A percentile compares a stretch with the other conserved stretches of the same genome.
These are phyloP conservation scores for Entonaema liquescens DNA, from an alignment of 495 filamentous ascomycete genomes.

Conservation along the genomic window DNA sequence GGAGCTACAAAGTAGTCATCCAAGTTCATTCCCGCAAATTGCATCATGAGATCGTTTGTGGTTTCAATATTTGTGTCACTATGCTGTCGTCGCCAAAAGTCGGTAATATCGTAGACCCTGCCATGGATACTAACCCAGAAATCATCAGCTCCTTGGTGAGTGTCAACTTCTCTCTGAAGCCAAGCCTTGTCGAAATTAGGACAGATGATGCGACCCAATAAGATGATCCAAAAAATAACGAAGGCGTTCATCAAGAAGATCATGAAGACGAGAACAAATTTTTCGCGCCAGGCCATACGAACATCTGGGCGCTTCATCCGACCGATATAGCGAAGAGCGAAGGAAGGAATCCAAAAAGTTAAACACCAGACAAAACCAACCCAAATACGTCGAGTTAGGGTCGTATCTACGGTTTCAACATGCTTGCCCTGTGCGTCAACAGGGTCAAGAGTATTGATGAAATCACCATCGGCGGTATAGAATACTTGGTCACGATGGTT, in stretches of 20 bases:
- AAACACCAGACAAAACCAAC: conserved; percentile 80
- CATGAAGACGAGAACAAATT: conserved; percentile 80
- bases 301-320: conserved; percentile 98
- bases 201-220: conserved; percentile 84
- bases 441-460: conserved; percentile 69
- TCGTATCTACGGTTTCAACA: conserved; percentile 74
- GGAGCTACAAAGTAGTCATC: conserved; percentile 87
- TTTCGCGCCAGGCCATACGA: conserved; percentile 96
- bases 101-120: conserved; percentile 88
- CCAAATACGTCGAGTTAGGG: conserved; percentile 75
- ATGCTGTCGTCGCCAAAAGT: conserved; percentile 86
- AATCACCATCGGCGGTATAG: conserved; percentile 69
- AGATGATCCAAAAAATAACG: conserved; percentile 93
- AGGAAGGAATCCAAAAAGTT: conserved; percentile 96
- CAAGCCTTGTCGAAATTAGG: conserved; percentile 93
- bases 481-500: conserved; percentile 74
- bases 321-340: conserved; percentile 77
- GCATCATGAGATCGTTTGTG: conserved; percentile 72
- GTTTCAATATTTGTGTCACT: conserved; percentile 71
- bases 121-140: conserved; percentile 91
- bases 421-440: conserved; percentile 79
- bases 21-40: conserved; percentile 78
- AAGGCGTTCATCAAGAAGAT: conserved; percentile 85
- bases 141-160: conserved; percentile 74
- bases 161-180: conserved; percentile 74